phyloP scores from a whole-genome alignment of 169 alveolate genomes.

The Cryptosporidium ubiquitum region DNA sequence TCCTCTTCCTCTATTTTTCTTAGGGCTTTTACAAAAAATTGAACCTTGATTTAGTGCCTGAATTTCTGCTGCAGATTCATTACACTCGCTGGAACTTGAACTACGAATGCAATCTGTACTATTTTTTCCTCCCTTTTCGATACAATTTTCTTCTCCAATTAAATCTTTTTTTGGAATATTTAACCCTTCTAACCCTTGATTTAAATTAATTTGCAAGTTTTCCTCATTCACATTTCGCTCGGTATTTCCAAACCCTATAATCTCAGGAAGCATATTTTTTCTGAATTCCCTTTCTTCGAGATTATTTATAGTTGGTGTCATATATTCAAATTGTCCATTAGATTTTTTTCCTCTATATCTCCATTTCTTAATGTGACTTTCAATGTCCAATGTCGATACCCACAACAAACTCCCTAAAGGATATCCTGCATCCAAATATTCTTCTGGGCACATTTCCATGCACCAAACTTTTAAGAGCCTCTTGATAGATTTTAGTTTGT shows the following conservation, averaged over 20 bases:
- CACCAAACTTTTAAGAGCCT: conserved; percentile 71
- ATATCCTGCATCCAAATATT: conserved; percentile 67
- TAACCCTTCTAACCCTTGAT: not conserved
- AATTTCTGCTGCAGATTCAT: not conserved
- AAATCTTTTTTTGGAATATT: not conserved
- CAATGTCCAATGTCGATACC: conserved; percentile 70
- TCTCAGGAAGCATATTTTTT: not conserved
- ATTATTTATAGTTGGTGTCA: not conserved
- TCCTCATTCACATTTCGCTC: conserved; percentile 1
- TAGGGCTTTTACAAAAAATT: not conserved
- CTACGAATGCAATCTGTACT: not conserved
- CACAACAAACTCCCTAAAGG: conserved; percentile 70
- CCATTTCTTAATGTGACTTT: conserved; percentile 70
- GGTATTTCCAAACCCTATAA: not conserved
- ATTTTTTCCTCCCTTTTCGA: not conserved
- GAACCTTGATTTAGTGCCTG: not conserved
- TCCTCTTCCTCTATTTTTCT: conserved; percentile 51
- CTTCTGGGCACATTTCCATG: conserved; percentile 74
- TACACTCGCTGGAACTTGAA: not conserved
- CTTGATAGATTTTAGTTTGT: conserved; percentile 27
- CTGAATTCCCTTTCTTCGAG: not conserved
- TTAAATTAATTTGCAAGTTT: not conserved
- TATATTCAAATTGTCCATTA: not conserved
- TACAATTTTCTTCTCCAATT: not conserved
- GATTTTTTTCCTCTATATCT: conserved; percentile 67